phyloP scores from a whole-genome alignment of 495 filamentous ascomycete species.

The Xylaria acuta region DNA sequence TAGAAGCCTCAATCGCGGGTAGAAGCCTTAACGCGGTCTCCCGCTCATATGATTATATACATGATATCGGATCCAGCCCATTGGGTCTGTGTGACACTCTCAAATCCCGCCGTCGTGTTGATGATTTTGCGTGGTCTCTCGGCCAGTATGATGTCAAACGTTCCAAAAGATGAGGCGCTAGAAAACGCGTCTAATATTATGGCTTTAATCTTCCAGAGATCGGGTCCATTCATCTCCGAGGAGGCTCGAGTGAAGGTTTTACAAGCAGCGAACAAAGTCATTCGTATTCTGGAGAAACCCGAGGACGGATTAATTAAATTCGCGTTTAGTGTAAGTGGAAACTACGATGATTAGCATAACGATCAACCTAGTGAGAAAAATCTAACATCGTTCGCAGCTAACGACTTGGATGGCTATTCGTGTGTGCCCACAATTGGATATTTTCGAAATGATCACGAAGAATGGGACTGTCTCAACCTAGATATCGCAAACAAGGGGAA shows the following conservation, averaged over 20 bases:
- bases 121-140: not conserved
- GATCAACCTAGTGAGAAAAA: not conserved
- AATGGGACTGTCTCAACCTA: conserved; percentile 16
- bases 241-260: conserved; percentile 20
- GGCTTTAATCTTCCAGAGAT: conserved; percentile 8
- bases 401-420: conserved; percentile 26
- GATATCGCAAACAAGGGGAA: conserved; percentile 13
- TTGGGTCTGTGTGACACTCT: no score
- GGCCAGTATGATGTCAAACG: conserved; percentile 4
- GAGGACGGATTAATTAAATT: conserved; percentile 27
- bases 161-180: conserved; percentile 18
- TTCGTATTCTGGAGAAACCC: conserved; percentile 21
- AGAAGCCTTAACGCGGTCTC: no score
- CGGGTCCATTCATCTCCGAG: conserved; percentile 20
- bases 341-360: not conserved
- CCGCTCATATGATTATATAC: no score
- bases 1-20: no score
- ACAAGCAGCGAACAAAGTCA: conserved; percentile 9
- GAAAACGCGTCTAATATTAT: conserved; percentile 13
- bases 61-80: no score
- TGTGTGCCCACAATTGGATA: conserved; percentile 15
- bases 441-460: conserved; percentile 21
- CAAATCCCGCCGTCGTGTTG: not conserved
- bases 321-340: conserved; percentile 20
- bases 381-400: conserved; percentile 1